Percentiles rank a stretch among this genome's conserved stretches.
Conservation (phyloP, 2,329 filamentous ascomycete genomes). For the Ceratocystis eucalypticola region DNA sequence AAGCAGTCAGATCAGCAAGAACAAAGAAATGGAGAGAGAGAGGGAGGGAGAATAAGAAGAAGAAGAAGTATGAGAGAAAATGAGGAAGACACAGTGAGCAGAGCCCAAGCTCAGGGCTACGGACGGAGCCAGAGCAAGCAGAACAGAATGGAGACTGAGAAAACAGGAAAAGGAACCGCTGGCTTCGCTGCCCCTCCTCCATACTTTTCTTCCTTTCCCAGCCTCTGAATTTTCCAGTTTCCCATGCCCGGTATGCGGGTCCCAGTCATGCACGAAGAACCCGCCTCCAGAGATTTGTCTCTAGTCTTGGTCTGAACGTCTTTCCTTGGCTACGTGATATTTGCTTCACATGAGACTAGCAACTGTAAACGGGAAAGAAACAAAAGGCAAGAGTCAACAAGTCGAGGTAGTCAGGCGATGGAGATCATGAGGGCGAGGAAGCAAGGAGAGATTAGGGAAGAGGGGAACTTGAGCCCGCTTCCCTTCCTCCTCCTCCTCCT, state of each 20-base stretch:
- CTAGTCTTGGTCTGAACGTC: neutral
- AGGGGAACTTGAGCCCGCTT: neutral
- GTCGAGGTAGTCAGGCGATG: neutral
- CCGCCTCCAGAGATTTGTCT: neutral
- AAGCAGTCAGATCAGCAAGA: neutral
- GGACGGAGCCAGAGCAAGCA: neutral
- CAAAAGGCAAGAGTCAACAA: neutral
- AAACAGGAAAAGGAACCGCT: slow-evolving; percentile 6
- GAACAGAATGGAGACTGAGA: neutral
- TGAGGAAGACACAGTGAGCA: neutral
- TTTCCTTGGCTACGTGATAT: neutral
- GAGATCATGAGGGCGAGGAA: neutral
- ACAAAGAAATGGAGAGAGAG: neutral
- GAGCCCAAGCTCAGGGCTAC: neutral
- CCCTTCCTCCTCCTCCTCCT: neutral
- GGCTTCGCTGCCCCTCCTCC: neutral
- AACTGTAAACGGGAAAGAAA: neutral
- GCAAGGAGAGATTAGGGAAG: neutral
- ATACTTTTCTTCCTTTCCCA: slow-evolving; percentile 4
- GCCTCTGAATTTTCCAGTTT: neutral
- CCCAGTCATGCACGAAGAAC: slow-evolving; percentile 1
- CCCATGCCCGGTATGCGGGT: neutral
- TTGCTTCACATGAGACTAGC: neutral
- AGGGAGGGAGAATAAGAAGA: neutral
- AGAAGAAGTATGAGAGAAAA: neutral